Conservation (phyloP, 306 rosid genomes). For the Lathyrus sativus region DNA sequence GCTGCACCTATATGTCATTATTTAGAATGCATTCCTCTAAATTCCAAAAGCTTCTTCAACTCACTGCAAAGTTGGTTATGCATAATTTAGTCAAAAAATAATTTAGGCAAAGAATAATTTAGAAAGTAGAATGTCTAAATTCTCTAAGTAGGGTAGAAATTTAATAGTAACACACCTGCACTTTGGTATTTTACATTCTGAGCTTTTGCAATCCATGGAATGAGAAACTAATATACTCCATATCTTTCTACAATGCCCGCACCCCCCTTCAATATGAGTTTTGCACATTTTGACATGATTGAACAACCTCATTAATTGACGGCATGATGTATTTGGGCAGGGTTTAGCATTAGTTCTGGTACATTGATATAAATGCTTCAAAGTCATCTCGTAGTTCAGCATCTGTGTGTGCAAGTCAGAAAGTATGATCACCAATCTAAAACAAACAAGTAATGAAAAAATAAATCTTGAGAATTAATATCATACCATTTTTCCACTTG, state of each 20-base stretch:
- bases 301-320: conserved; percentile 41
- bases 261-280: conserved; percentile 40
- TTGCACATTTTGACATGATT: conserved; percentile 46
- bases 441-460: background rate
- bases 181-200: conserved; percentile 43
- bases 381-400: conserved; percentile 23
- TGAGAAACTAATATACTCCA: conserved; percentile 34
- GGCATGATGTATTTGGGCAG: conserved; percentile 47
- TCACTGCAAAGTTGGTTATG: conserved; percentile 38
- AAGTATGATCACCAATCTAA: background rate
- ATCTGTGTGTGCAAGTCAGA: conserved; percentile 30
- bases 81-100: background rate
- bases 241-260: conserved; percentile 46
- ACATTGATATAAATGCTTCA: conserved; percentile 47
- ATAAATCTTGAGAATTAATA: background rate
- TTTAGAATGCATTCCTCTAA: conserved; percentile 24
- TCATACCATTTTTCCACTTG: too few relatives aligned
- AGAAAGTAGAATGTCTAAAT: background rate
- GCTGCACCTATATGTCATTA: conserved; percentile 24
- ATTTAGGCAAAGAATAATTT: background rate
- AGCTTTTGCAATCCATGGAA: conserved; percentile 42
- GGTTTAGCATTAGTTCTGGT: conserved; percentile 26
- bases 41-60: conserved; percentile 39
- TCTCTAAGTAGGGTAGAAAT: background rate
- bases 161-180: conserved; percentile 44